These are phyloP conservation scores for Coemansia pectinata DNA, from an alignment of 192 early-diverging fungal species.

Conservation along the genomic window DNA sequence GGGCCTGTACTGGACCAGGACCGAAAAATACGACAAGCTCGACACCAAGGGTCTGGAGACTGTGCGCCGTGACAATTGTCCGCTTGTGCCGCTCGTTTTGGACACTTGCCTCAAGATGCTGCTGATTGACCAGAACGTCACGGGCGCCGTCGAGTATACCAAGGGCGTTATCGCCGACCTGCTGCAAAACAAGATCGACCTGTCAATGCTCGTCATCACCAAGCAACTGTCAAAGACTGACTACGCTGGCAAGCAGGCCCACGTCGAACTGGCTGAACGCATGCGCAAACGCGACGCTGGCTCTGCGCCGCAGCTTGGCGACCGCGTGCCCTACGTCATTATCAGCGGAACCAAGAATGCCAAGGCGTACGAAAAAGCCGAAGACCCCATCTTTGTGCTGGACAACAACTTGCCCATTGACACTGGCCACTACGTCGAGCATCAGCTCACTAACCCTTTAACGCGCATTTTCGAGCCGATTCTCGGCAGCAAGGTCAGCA, in stretches of 20 bases:
- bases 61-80: constrained; percentile 94
- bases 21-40: constrained; percentile 92
- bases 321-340: constrained; percentile 97
- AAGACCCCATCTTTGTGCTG: constrained; percentile 97
- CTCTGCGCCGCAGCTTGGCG: constrained; percentile 92
- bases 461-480: constrained; percentile 96
- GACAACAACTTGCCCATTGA: constrained; percentile 99
- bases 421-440: constrained; percentile 94
- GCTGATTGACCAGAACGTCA: constrained; percentile 83
- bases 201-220: constrained; percentile 94
- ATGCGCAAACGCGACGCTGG: constrained; percentile 97
- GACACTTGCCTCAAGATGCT: constrained; percentile 90
- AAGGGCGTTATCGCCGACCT: constrained; percentile 90
- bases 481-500: constrained; percentile 80
- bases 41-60: constrained; percentile 99
- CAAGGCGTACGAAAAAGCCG: constrained; percentile 95
- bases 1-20: constrained; percentile 95
- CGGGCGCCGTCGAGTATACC: constrained; percentile 81
- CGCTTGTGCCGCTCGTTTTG: constrained; percentile 87
- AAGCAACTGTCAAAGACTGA: constrained; percentile 95
- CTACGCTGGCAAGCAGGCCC: constrained; percentile 94
- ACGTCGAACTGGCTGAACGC: constrained; percentile 91
- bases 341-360: constrained; percentile 83
- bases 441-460: constrained; percentile 93
- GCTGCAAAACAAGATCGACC: constrained; percentile 95